Evolutionary conservation across 495 filamentous ascomycete genomes (phyloP), one percentile per base, ranked within the genome.

Genomic region (Diplogelasinospora grovesii): DNA sequence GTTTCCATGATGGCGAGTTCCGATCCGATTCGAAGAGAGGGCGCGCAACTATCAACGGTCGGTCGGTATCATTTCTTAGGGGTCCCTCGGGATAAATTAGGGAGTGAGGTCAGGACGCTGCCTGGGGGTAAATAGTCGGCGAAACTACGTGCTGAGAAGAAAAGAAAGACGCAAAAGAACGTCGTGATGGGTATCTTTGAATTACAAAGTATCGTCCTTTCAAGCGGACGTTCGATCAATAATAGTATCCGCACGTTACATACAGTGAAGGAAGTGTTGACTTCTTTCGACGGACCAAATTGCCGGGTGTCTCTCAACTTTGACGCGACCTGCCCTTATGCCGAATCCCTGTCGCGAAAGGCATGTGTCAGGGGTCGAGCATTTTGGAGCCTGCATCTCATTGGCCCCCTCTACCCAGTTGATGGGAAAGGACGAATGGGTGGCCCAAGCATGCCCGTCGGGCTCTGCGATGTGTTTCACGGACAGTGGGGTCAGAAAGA

Each of bases 1-100:
- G 58, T 57, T 52, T 76, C 73, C 70, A 74, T 74, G n/a, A n/a
- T n/a, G 41, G 50, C 57, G 56, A 34, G 22, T 20, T 39, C 22
- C 11, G 20, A 11, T n/a, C n/a, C n/a, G 27, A 42, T 33, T 18
- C 15, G 5, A 15, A 25, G 34, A 22, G 29, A 18, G 35, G 33
- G 16, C 25, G 39, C 24, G 35, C 22, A 18, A 18, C 10, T 42
- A 43, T 50, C 43, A 46, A 33, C 24, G 39, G 30, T 35, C 27
- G 20, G 34, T 20, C 34, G 30, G 22, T 26, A 16, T 40, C 39
- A 45, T 45, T 34, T 34, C 34, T 54, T 42, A 45, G 36, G 37
- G 35, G 23, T 33, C 27, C 40, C 39, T 52, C 31, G 24, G 21
- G 23, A 25, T 47, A 14, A 34, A 39, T 41, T 27, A 30, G 23